These are phyloP conservation scores for Wickerhamomyces sp. DNA, from an alignment of 1,139 yeast species.

Conservation along the genomic window DNA sequence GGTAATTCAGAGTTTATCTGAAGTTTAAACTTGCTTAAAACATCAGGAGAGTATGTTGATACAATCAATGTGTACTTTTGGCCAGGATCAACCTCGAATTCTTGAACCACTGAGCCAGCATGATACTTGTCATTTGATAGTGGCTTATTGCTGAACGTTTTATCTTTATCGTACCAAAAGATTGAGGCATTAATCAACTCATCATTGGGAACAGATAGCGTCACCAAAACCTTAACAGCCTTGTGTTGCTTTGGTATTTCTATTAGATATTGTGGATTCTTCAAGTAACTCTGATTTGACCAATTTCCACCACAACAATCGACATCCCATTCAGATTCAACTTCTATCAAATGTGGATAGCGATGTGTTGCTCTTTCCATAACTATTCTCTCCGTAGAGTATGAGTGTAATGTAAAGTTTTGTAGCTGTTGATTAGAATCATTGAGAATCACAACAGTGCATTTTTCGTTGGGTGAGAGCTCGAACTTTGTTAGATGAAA, in stretches of 20 bases:
- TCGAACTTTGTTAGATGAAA: conserved; percentile 27
- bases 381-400: conserved; percentile 28
- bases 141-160: conserved; percentile 24
- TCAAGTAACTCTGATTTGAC: conserved; percentile 42
- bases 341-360: conserved; percentile 22
- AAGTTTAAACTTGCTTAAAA: conserved; percentile 16
- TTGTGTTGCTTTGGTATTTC: conserved; percentile 14
- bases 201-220: conserved; percentile 26
- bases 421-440: conserved; percentile 24
- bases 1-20: conserved; percentile 7
- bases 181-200: conserved; percentile 38
- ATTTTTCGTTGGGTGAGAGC: conserved; percentile 21
- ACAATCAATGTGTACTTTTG: conserved; percentile 31
- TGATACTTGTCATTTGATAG: conserved; percentile 32
- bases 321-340: conserved; percentile 45
- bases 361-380: conserved; percentile 30
- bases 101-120: conserved; percentile 23
- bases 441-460: conserved; percentile 28
- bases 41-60: conserved; percentile 31
- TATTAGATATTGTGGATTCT: conserved; percentile 57
- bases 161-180: conserved; percentile 29
- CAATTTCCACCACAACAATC: conserved; percentile 54
- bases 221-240: conserved; percentile 22
- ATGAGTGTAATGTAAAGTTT: conserved; percentile 35
- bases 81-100: conserved; percentile 34